phyloP scores from a whole-genome alignment of 129 eudicot species.

The Pulicaria dysenterica region DNA sequence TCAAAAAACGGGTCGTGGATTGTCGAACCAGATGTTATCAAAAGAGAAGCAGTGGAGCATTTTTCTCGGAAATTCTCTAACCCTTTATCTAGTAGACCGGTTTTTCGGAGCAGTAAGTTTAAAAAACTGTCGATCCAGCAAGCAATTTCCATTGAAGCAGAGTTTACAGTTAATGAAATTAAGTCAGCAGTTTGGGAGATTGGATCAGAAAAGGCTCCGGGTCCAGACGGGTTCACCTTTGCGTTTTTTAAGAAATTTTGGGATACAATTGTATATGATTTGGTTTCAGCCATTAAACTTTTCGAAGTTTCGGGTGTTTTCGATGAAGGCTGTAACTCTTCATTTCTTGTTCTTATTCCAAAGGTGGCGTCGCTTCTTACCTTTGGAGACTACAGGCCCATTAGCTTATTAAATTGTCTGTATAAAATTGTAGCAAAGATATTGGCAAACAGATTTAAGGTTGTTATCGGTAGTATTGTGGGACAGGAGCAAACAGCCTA shows the following conservation, averaged over 20 bases:
- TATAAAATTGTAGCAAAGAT: slow-evolving; percentile 3
- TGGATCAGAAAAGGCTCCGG: background rate
- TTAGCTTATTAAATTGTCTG: background rate
- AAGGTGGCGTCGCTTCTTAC: background rate
- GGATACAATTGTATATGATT: no score
- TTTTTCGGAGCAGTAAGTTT: background rate
- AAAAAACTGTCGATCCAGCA: background rate
- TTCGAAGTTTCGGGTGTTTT: no score
- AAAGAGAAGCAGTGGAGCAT: background rate
- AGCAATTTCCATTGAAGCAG: background rate
- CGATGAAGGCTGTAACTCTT: background rate
- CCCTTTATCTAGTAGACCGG: background rate
- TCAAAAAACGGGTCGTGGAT: background rate
- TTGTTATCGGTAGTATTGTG: background rate
- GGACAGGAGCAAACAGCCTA: background rate
- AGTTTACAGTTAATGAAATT: background rate
- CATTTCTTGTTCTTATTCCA: slow-evolving; percentile 3
- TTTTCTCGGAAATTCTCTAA: background rate
- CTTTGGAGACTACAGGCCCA: background rate
- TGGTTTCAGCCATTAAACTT: no score
- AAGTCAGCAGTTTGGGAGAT: background rate
- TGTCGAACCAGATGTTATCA: background rate
- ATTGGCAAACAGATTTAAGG: background rate
- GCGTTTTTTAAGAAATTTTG: background rate
- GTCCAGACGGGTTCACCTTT: background rate